Evolutionary conservation across 2,329 filamentous ascomycete species (phyloP).

Genomic region (Aspergillus sp.): DNA sequence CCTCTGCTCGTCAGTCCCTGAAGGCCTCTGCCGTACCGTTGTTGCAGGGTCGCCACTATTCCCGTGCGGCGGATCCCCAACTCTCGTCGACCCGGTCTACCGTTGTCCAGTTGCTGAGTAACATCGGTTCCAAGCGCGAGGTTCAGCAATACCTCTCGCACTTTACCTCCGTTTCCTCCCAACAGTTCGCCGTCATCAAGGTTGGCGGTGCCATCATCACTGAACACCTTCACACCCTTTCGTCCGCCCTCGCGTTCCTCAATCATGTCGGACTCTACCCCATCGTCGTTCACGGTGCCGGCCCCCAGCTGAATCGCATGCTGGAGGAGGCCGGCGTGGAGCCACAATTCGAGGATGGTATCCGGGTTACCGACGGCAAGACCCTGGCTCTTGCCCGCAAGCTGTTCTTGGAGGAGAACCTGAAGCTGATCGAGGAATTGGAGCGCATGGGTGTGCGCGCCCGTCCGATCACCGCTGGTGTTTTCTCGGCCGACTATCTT

Average conservation of each 20-base stretch:
- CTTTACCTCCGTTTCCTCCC: slow-evolving; percentile 93
- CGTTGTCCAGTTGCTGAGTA: slow-evolving; percentile 87
- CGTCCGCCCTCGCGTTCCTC: slow-evolving; percentile 83
- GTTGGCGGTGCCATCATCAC: slow-evolving; percentile 95
- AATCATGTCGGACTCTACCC: slow-evolving; percentile 94
- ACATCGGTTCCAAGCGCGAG: slow-evolving; percentile 93
- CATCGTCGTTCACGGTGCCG: slow-evolving; percentile 91
- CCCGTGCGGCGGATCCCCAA: slow-evolving; percentile 49
- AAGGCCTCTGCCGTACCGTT: slow-evolving; percentile 27
- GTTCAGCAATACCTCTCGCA: slow-evolving; percentile 97
- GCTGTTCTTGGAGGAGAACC: slow-evolving; percentile 92
- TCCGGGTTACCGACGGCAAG: slow-evolving; percentile 92
- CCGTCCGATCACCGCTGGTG: slow-evolving; percentile 82
- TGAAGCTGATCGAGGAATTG: slow-evolving; percentile 85
- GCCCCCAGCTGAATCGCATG: slow-evolving; percentile 90
- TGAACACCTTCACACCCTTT: slow-evolving; percentile 89
- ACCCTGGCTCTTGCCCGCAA: slow-evolving; percentile 87
- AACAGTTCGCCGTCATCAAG: slow-evolving; percentile 98
- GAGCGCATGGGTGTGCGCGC: slow-evolving; percentile 88
- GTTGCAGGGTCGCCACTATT: slow-evolving; percentile 43
- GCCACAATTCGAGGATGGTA: slow-evolving; percentile 94
- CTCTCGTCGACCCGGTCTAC: slow-evolving; percentile 69
- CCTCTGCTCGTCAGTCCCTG: slow-evolving; percentile 24
- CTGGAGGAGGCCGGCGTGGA: slow-evolving; percentile 88
- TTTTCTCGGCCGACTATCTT: slow-evolving; percentile 90